Base-by-base conservation (phyloP, 208 protist genomes). In the Acanthamoeba lenticulata region DNA sequence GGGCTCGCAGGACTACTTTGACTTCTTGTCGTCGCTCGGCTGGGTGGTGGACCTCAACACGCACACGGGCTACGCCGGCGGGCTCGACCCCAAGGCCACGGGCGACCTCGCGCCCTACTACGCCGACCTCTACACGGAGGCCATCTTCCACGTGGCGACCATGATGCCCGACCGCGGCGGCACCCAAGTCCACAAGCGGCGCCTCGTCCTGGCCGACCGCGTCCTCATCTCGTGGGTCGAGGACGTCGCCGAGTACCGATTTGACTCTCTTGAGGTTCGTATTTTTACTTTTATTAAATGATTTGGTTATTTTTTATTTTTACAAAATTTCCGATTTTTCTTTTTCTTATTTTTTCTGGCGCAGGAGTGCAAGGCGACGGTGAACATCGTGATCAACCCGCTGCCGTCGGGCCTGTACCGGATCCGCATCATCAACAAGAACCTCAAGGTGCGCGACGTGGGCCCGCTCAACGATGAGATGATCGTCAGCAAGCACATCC, bases 351-450 rank as follows among this genome's bases (percentile, higher is more conserved):
- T 15, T 24, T 44, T 21, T n/a, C 24, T n/a, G 2, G 27, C 29
- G 21, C 74, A 85, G 83, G 83, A 90, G 52, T 90, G 83, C 83
- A 90, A 90, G 57, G 83, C 83, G 49, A 32, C 83, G 52, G 52
- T 90, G 36, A 90, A 90, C 52, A 90, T 90, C 34, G 83, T 90
- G 15, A 90, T 90, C 83, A 90, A 90, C 57, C 83, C 83, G 47
- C 38, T 90, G n/a, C 83, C 83, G 34, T 90, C 83, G 36, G 83
- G 83, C 27, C 34, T 90, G 34, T 90, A 90, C 83, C 15, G 83
- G 1, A 29, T 90, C 29, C 24, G 83, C 3, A 90, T 90, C 83
- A 90, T 90, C 83, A 90, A 90, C 83, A 90, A 90, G 57, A n/a
- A 90, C 38, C 0, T 3, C 34, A 90, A 90, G 83, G 83, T 90